Evolutionary conservation across 1,284 basidiomycete genomes (phyloP), one percentile per base, ranked within the genome.

Genomic region (Marasmius oreades): DNA sequence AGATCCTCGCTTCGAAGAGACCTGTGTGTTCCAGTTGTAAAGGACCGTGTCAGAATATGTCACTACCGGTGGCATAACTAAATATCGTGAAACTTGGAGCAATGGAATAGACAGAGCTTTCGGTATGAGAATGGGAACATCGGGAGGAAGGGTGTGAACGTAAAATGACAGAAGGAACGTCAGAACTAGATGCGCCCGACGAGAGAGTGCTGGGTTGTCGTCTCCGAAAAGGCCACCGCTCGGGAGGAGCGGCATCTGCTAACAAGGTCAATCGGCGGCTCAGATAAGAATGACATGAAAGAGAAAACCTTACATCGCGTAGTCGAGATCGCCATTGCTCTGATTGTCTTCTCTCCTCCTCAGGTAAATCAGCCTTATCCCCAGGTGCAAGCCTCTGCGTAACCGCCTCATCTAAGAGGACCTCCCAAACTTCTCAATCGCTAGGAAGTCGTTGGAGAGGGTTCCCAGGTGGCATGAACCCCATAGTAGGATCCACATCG

Each of bases 11-110:
- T 14, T 55, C 26, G 37, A 67, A 61, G 5, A 60, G 65, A 69
- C 50, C 69, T 73, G 56, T 82, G 75, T 10, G 74, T 70, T 69
- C 92, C 93, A 97, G 67, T 97, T 97, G 77, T 95, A 98, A 7
- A 98, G 79, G 1, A 98, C 95, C 26, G 89, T 90, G 68, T 96
- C 95, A 11, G 95, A 90, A 67, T 97, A 98, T 1, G 95, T 98
- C 46, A 96, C 78, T 43, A 98, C 79, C 0, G 95, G 95, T 0
- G 96, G 95, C 1, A 98, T 73, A 58, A 90, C 88, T 12, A 98
- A 82, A 51, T 90, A 77, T 0, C 78, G 72, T 20, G 86, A 92
- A 23, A 95, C 78, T 61, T 84, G 78, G 16, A 94, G 81, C 26
- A 93, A 80, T 0, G 94, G 95, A 6, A 95, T 72, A 2, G 90